phyloP scores from a whole-genome alignment of 2,329 filamentous ascomycete genomes.

The Pseudocercospora vitis region DNA sequence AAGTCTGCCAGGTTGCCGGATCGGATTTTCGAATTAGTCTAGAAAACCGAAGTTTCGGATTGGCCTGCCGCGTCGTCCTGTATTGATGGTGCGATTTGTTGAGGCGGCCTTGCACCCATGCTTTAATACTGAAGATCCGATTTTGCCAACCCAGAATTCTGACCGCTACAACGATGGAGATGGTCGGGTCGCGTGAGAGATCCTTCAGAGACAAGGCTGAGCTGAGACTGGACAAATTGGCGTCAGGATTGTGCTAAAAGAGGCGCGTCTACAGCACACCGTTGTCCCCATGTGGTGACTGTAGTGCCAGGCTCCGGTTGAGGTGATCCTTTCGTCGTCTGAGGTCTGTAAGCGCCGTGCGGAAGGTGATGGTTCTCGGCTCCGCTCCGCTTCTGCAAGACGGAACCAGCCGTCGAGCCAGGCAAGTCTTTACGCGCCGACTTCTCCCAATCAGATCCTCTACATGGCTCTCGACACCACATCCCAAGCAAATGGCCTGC shows the following conservation, averaged over 20 bases:
- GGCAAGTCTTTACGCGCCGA: conserved; percentile 6
- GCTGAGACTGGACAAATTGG: too few relatives aligned
- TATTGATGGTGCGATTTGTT: too few relatives aligned
- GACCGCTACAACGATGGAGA: too few relatives aligned
- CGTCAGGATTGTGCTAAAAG: too few relatives aligned
- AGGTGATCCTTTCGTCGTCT: background rate
- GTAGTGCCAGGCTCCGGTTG: background rate
- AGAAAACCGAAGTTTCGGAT: too few relatives aligned
- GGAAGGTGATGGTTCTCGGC: background rate
- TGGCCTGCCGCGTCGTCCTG: too few relatives aligned
- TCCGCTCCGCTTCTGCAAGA: background rate
- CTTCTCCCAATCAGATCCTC: conserved; percentile 12
- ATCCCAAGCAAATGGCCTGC: conserved; percentile 14
- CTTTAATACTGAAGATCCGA: too few relatives aligned
- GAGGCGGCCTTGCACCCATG: too few relatives aligned
- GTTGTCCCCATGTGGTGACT: background rate
- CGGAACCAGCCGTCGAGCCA: conserved; percentile 5
- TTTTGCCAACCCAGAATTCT: too few relatives aligned
- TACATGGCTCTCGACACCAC: conserved; percentile 8
- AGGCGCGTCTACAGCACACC: too few relatives aligned
- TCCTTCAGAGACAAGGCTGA: too few relatives aligned
- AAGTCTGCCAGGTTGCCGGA: background rate
- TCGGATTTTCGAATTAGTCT: background rate
- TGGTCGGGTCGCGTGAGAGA: too few relatives aligned
- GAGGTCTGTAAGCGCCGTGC: conserved; percentile 12